Conservation (phyloP, 176 grass and related monocot species). For the Miscanthus lutarioriparius region DNA sequence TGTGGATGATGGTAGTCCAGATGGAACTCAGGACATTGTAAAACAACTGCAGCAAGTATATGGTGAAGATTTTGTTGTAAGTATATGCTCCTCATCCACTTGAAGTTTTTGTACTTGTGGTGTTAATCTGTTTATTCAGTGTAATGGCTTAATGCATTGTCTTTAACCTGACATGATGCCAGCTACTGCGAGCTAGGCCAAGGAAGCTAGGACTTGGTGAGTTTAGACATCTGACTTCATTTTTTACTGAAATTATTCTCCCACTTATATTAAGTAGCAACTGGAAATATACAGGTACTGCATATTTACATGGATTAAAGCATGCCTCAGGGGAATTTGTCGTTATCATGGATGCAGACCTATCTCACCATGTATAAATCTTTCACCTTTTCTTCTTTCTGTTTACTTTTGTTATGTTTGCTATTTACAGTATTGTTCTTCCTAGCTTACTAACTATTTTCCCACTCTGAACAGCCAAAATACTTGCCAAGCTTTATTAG, state of each 20-base stretch:
- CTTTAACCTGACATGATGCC: slow-evolving; percentile 30
- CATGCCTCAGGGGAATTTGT: slow-evolving; percentile 86
- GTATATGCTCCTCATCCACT: slow-evolving; percentile 26
- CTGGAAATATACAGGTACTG: slow-evolving; percentile 65
- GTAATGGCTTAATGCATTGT: slow-evolving; percentile 26
- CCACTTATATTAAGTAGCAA: slow-evolving; percentile 18
- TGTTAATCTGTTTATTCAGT: slow-evolving; percentile 7
- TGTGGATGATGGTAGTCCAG: slow-evolving; percentile 96
- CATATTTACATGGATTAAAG: slow-evolving; percentile 92
- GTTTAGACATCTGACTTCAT: slow-evolving; percentile 11
- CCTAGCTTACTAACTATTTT: slow-evolving; percentile 32
- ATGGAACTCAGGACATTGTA: slow-evolving; percentile 96
- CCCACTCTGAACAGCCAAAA: slow-evolving; percentile 68
- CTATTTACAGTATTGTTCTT: slow-evolving; percentile 24
- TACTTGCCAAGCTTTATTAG: slow-evolving; percentile 97
- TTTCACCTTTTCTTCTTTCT: slow-evolving; percentile 25
- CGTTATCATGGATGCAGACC: slow-evolving; percentile 94
- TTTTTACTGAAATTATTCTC: neutral
- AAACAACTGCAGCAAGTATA: slow-evolving; percentile 93
- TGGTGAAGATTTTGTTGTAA: slow-evolving; percentile 90
- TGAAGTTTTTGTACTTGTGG: neutral
- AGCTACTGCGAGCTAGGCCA: slow-evolving; percentile 85
- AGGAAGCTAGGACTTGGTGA: slow-evolving; percentile 95
- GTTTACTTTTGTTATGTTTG: slow-evolving; percentile 1
- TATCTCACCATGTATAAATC: slow-evolving; percentile 84